Evolutionary conservation across 2,329 filamentous ascomycete species (phyloP), one percentile per base, ranked within the genome.

Genomic region (Calonectria pseudoturangicola): DNA sequence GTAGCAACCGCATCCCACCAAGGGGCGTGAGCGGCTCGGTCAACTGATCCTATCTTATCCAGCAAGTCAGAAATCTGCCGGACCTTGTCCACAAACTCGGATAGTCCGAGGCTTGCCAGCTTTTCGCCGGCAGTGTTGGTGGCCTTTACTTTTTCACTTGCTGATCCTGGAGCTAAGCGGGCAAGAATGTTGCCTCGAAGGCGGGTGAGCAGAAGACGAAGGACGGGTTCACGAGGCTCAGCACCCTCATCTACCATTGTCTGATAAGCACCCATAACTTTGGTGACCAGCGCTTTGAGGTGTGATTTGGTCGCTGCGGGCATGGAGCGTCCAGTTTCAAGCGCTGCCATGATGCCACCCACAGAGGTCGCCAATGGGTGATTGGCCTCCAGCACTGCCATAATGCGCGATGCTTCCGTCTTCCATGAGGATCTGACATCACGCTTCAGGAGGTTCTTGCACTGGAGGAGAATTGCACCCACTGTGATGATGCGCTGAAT

Each of bases 361-460:
- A 91, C 87, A 4, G 87, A 88, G 16, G 88, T 86, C 50, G 91
- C 90, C 2, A 87, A 77, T 2, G 88, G 85, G 50, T 88, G 83
- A 41, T 88, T 84, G 16, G 87, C 89, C 75, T 93, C 92, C 13
- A 96, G 88, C 0, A 94, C 90, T 1, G 90, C 85, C 86, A 93
- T 91, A 75, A 96, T 90, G n/a, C 94, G 91, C 3, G 87, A 86
- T 0, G 93, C 93, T 83, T 96, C 93, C 28, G 88, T 90, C 83
- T 93, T 94, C 94, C 94, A 97, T 25, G 93, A 91, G 15, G 90
- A 90, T 54, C 94, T 91, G 4, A 95, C 93, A 79, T 96, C 94
- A 18, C 94, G 91, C 84, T 95, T 96, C 39, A 97, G 89, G 9
- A 96, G 87, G 77, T 95, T 96, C 86, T 97, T 97, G 83, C 93